Evolutionary conservation across 2,329 filamentous ascomycete species (phyloP).

Genomic region (Tolypocladium pustulatum): DNA sequence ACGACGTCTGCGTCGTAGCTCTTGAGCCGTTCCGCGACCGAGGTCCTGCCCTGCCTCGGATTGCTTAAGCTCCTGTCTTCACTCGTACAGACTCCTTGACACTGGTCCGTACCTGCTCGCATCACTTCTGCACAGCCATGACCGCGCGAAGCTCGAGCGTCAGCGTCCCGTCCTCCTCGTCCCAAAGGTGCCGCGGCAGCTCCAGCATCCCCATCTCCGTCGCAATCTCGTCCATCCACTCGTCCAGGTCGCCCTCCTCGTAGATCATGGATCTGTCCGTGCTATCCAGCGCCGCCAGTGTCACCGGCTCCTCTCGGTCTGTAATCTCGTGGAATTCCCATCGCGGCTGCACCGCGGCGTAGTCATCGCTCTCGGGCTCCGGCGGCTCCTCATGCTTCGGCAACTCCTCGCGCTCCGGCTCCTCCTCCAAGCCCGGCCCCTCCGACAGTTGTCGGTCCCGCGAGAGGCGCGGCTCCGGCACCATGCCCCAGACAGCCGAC

Average conservation of each 20-base stretch:
- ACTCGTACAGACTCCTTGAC: too few species aligned
- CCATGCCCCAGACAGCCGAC: slow-evolving; percentile 12
- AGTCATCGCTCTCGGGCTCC: neutral
- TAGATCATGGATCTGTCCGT: neutral
- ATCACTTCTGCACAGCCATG: neutral
- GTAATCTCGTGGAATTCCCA: slow-evolving; percentile 2
- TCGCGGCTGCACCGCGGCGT: slow-evolving; percentile 5
- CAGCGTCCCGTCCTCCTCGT: slow-evolving; percentile 1
- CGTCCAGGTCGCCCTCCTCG: slow-evolving; percentile 7
- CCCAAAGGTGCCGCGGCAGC: slow-evolving; percentile 4
- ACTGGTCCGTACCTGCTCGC: too few species aligned
- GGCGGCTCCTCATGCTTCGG: too few species aligned
- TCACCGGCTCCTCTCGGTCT: slow-evolving; percentile 6
- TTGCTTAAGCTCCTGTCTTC: too few species aligned
- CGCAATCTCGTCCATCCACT: slow-evolving; percentile 8
- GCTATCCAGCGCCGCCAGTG: slow-evolving; percentile 5
- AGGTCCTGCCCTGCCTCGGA: neutral
- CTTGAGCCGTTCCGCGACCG: neutral
- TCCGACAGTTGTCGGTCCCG: neutral
- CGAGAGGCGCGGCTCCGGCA: slow-evolving; percentile 5
- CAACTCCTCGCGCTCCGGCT: too few species aligned
- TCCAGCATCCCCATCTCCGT: slow-evolving; percentile 1
- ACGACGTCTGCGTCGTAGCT: neutral
- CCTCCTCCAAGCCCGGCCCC: too few species aligned
- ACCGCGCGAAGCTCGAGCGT: slow-evolving; percentile 3